phyloP scores from a whole-genome alignment of 164 flowering plant species.

The Nymphaea thermarum region DNA sequence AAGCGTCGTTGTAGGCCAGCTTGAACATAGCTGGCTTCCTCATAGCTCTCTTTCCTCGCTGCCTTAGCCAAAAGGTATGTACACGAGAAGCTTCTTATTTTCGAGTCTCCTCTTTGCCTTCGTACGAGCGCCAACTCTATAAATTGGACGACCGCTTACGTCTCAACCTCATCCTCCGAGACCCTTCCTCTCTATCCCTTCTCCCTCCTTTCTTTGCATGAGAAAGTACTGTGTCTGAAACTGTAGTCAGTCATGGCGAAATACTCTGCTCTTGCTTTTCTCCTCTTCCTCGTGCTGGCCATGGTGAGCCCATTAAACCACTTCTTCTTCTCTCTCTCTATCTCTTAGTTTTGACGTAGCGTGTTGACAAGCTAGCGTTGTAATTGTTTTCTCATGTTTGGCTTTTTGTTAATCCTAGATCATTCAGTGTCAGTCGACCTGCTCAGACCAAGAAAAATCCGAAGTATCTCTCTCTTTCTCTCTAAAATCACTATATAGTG shows the following conservation, averaged over 20 bases:
- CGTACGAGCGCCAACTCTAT: neutral
- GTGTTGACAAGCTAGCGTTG: neutral
- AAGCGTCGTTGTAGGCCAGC: neutral
- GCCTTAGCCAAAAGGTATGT: neutral
- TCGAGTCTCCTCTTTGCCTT: neutral
- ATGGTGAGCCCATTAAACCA: neutral
- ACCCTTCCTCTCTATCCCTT: neutral
- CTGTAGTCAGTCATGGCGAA: neutral
- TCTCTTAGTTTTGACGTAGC: neutral
- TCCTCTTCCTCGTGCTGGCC: neutral
- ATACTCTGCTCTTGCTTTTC: neutral
- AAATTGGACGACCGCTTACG: neutral
- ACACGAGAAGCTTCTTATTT: neutral
- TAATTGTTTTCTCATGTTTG: too few species aligned
- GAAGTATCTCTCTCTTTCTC: neutral
- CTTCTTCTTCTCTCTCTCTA: neutral
- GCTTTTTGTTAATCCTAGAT: neutral
- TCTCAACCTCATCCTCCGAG: neutral
- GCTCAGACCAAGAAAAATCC: neutral
- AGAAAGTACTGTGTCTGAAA: neutral
- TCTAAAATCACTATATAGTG: too few species aligned
- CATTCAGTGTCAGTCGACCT: neutral
- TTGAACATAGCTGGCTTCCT: neutral
- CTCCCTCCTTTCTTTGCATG: too few species aligned
- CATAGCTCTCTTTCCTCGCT: too few species aligned